Evolutionary conservation across 2,329 filamentous ascomycete genomes (phyloP).

Genomic region (Sordariomycetes sp.): DNA sequence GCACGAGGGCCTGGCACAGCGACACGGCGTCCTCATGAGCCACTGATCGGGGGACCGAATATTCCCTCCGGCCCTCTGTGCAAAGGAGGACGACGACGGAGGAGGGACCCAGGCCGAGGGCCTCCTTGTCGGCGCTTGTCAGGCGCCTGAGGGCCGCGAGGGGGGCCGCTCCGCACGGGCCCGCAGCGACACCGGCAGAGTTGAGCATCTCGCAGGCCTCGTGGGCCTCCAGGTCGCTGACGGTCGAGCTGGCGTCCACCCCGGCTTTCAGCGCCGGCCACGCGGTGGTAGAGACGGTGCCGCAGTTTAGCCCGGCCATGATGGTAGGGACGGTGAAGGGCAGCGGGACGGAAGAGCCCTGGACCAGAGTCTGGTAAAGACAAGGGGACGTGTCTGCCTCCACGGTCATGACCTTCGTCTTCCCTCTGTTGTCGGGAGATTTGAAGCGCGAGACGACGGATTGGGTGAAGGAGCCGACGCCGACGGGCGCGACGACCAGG

Average conservation of each 20-base stretch:
- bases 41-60: constrained; percentile 30
- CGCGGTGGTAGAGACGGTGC: constrained; percentile 53
- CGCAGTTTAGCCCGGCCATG: constrained; percentile 67
- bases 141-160: constrained; percentile 46
- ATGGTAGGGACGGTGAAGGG: constrained; percentile 47
- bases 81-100: constrained; percentile 54
- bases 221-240: constrained; percentile 55
- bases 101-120: constrained; percentile 27
- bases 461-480: constrained; percentile 64
- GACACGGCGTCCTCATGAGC: constrained; percentile 26
- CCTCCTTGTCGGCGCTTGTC: constrained; percentile 18
- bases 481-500: constrained; percentile 54
- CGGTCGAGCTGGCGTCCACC: constrained; percentile 48
- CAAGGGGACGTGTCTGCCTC: constrained; percentile 58
- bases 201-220: constrained; percentile 42
- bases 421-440: constrained; percentile 15
- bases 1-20: constrained; percentile 32
- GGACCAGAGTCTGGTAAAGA: constrained; percentile 39
- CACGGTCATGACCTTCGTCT: constrained; percentile 45
- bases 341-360: constrained; percentile 35
- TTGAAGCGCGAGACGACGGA: constrained; percentile 59
- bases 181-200: constrained; percentile 32
- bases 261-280: constrained; percentile 50
- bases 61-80: constrained; percentile 52
- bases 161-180: constrained; percentile 52